phyloP scores from a whole-genome alignment of 2,329 filamentous ascomycete species.

The Botrytis medusae region DNA sequence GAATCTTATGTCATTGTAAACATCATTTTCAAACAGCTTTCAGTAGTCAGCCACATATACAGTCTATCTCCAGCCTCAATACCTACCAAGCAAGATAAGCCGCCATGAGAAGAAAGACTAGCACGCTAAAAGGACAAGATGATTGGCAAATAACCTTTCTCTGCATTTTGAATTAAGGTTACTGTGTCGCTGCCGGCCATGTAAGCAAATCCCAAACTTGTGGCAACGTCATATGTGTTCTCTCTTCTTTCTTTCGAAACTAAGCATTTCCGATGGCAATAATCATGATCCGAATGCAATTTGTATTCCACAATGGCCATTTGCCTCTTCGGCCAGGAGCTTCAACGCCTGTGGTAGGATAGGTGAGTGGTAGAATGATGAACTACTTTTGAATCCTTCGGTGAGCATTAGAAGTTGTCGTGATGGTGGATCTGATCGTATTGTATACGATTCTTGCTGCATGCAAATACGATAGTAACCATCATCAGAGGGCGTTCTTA shows the following conservation, averaged over 20 bases:
- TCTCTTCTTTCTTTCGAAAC: not conserved
- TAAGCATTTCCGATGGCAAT: not conserved
- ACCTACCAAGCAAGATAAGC: not conserved
- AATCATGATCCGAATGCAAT: not conserved
- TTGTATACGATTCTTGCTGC: not conserved
- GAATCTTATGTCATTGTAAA: slow-evolving; percentile 5
- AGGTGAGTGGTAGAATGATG: not conserved
- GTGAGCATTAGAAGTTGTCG: not conserved
- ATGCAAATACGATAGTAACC: not conserved
- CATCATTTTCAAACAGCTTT: slow-evolving; percentile 1
- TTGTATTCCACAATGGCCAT: not conserved
- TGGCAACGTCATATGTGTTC: not conserved
- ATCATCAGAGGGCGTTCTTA: not conserved
- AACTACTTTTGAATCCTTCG: not conserved
- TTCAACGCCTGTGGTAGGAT: not conserved
- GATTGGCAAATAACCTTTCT: not conserved
- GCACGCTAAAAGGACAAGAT: not conserved
- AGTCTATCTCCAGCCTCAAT: not conserved
- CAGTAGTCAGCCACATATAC: slow-evolving; percentile 3
- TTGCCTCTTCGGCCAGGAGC: slow-evolving; percentile 1
- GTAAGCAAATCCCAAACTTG: not conserved
- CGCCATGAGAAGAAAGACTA: not conserved
- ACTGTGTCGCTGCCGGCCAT: not conserved
- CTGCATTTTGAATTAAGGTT: not conserved
- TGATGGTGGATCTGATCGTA: slow-evolving; percentile 9